Conservation (phyloP, 2,329 filamentous ascomycete genomes). For the Blastomyces silverae region DNA sequence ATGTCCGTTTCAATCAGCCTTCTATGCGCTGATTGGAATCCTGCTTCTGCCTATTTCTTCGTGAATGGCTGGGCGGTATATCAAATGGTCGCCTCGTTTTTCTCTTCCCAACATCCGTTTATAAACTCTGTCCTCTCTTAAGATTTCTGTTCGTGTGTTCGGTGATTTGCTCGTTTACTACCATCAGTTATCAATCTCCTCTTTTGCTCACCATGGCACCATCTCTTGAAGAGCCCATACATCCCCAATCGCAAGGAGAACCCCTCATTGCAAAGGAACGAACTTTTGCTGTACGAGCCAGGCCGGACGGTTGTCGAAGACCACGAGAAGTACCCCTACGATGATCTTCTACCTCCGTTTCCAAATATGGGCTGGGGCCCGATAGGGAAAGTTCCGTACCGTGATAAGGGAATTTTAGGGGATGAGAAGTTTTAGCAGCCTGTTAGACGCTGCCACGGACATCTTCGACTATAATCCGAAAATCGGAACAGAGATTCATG, state of each 20-base stretch:
- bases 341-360: conserved; percentile 3
- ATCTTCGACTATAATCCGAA: conserved; percentile 53
- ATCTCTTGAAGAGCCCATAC: neutral
- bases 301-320: neutral
- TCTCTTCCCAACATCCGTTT: neutral
- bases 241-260: neutral
- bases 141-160: neutral
- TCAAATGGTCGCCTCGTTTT: neutral
- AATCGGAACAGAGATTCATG: conserved; percentile 50
- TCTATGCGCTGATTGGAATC: neutral
- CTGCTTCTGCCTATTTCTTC: neutral
- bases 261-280: neutral
- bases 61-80: neutral
- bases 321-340: neutral
- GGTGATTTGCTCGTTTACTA: neutral
- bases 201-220: conserved; percentile 3
- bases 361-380: conserved; percentile 39
- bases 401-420: conserved; percentile 51
- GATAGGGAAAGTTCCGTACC: conserved; percentile 44
- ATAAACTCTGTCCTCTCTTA: neutral
- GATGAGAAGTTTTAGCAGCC: conserved; percentile 50
- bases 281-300: neutral
- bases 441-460: conserved; percentile 48
- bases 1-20: neutral
- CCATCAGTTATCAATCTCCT: neutral